Evolutionary conservation across 495 filamentous ascomycete genomes (phyloP), one percentile per base, ranked within the genome.

Genomic region (Aspergillus carlsbadensis): DNA sequence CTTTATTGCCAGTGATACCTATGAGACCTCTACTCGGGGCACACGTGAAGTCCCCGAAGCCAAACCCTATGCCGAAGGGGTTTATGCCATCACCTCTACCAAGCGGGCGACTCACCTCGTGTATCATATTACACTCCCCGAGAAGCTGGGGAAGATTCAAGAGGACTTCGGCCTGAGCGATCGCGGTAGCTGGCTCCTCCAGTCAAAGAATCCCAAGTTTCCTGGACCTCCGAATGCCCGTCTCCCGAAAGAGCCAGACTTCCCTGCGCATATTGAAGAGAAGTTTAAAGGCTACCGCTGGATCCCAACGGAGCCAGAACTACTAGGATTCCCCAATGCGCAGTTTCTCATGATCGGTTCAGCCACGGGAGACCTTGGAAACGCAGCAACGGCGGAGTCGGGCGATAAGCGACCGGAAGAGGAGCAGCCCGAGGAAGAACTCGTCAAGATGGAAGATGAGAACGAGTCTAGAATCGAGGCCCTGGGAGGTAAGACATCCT

Each of bases 281-380:
- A 89, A 91, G 56, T 98, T 96, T 63, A 69, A 77, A 17, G 82
- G 82, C 5, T 80, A 85, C 5, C 81, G 87, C 41, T 96, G 91
- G 93, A 76, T 84, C 35, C 82, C 88, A 1, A 73, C 90, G 7
- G 71, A 84, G 52, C 90, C 91, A 0, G 83, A 92, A 51, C 84
- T 92, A 64, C 76, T 96, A 42, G 81, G 96, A 56, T 91, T 88
- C 64, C 78, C 79, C 20, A 89, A 91, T 61, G 81, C 90, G 0
- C 91, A 96, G 65, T 83, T 96, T 49, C 73, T 96, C 15, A 78
- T 96, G 57, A 85, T 96, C 57, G 92, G 93, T 18, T 86, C 91
- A 62, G 82, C 80, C 1, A 76, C 83, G 2, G 81, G 82, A 6
- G 65, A 70, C 1, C 65, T 89, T 29, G 76, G 78, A 8, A 89